A percentile compares a stretch with the other conserved stretches of the same genome.
phyloP scores from a whole-genome alignment of 2,329 filamentous ascomycete genomes.

The Fusarium continuum region DNA sequence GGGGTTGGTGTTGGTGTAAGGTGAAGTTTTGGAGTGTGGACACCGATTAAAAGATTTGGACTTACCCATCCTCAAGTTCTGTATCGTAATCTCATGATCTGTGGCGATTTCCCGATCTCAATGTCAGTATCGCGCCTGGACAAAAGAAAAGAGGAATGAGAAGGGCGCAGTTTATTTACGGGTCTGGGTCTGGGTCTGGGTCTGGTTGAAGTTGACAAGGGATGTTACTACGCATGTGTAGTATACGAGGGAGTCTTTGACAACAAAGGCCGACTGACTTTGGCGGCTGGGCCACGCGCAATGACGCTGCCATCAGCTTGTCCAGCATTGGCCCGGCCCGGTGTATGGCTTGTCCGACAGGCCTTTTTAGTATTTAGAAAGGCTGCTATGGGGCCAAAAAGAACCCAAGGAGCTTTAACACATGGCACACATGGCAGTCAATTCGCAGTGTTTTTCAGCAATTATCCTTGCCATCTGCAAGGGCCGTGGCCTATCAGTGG shows the following conservation, averaged over 20 bases:
- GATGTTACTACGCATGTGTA: conserved; percentile 25
- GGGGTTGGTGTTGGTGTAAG: conserved; percentile 31
- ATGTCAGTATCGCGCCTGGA: conserved; percentile 24
- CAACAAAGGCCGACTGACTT: conserved; percentile 34
- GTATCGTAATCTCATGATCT: conserved; percentile 47
- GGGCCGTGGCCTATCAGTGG: conserved; percentile 42
- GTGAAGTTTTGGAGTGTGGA: conserved; percentile 28
- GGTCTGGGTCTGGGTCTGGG: too few species aligned
- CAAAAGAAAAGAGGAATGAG: conserved; percentile 5
- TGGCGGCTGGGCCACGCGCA: conserved; percentile 29
- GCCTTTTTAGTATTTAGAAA: conserved; percentile 25
- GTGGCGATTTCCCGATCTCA: conserved; percentile 26
- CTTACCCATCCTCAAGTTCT: conserved; percentile 50
- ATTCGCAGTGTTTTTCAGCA: conserved; percentile 32
- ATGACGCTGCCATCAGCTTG: conserved; percentile 36
- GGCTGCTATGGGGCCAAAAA: conserved; percentile 24
- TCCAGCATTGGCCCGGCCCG: conserved; percentile 35
- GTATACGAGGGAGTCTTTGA: conserved; percentile 34
- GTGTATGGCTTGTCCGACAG: conserved; percentile 18
- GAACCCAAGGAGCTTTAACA: conserved; percentile 28
- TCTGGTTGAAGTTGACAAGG: conserved; percentile 29
- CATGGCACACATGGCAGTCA: conserved; percentile 29
- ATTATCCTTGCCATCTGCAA: conserved; percentile 43
- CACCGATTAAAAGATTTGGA: conserved; percentile 34
- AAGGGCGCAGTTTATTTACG: conserved; percentile 19